phyloP scores from a whole-genome alignment of 305 asterid genomes.

The Ilex paraguariensis region DNA sequence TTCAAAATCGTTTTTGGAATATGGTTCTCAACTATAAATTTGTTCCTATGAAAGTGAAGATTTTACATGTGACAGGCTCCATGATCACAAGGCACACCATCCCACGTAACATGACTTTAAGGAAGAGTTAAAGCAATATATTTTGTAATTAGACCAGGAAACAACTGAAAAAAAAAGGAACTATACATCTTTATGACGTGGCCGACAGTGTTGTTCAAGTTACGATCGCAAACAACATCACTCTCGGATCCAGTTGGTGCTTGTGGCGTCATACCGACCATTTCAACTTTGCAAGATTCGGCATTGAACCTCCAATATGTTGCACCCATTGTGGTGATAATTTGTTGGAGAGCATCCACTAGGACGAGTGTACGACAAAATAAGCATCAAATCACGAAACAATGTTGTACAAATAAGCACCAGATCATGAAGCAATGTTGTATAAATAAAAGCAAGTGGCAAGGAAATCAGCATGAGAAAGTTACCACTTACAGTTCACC shows the following conservation, averaged over 20 bases:
- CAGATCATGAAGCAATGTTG: background rate
- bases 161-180: constrained; percentile 3
- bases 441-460: background rate
- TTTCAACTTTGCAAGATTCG: constrained; percentile 49
- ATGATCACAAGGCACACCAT: no score
- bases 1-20: no score
- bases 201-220: constrained; percentile 42
- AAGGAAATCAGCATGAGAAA: background rate
- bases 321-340: constrained; percentile 76
- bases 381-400: background rate
- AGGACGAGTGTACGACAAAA: background rate
- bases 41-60: no score
- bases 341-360: constrained; percentile 70
- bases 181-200: constrained; percentile 64
- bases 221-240: constrained; percentile 55
- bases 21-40: no score
- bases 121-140: background rate
- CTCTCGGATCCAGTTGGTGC: constrained; percentile 46
- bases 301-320: constrained; percentile 56
- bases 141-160: background rate
- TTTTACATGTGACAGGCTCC: no score
- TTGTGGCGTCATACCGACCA: constrained; percentile 39
- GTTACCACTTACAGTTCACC: background rate
- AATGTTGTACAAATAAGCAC: background rate
- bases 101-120: no score